Evolutionary conservation across 2,329 filamentous ascomycete genomes (phyloP), one percentile per base, ranked within the genome.

Genomic region (Leptographium wingfieldii): DNA sequence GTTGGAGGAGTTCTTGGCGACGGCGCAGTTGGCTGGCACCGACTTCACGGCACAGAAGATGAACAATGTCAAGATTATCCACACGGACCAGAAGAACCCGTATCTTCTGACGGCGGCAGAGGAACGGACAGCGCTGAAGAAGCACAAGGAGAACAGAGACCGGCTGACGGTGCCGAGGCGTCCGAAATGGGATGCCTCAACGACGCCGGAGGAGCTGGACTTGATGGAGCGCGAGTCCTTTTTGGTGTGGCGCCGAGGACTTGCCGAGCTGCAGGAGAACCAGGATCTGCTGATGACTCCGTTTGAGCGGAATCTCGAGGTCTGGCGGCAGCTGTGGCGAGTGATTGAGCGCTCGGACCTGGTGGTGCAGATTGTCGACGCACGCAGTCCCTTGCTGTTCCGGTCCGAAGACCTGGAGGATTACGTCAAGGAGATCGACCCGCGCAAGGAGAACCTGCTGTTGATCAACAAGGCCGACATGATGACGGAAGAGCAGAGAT

Each of bases 401-500:
- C 84, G 95, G 61, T 96, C 88, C 5, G 92, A 95, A 66, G 94
- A 99, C 76, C 74, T 99, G 63, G 94, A 97, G 70, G 80, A 78
- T 65, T 99, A 99, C 67, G 94, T 99, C 68, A 95, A 96, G 74
- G 90, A 95, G 67, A 87, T 97, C 31, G 88, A 95, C 68, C 74
- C 84, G 33, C 86, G 84, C 70, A 97, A 99, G 77, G 82, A 91
- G 70, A 99, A 97, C 71, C 70, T 99, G 69, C 73, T 99, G 60
- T 78, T 99, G 59, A 92, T 99, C 69, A 99, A 99, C 79, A 99
- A 99, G 79, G 92, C 94, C 54, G 94, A 99, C 74, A 96, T 99
- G 94, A 92, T 99, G 89, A 95, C 92, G 1, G 73, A 84, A 55
- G 83, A 84, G 67, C 95, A 99, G 75, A 80, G 94, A 65, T 81